phyloP scores from a whole-genome alignment of 2,329 filamentous ascomycete genomes.

The Paraphaeosphaeria minitans region DNA sequence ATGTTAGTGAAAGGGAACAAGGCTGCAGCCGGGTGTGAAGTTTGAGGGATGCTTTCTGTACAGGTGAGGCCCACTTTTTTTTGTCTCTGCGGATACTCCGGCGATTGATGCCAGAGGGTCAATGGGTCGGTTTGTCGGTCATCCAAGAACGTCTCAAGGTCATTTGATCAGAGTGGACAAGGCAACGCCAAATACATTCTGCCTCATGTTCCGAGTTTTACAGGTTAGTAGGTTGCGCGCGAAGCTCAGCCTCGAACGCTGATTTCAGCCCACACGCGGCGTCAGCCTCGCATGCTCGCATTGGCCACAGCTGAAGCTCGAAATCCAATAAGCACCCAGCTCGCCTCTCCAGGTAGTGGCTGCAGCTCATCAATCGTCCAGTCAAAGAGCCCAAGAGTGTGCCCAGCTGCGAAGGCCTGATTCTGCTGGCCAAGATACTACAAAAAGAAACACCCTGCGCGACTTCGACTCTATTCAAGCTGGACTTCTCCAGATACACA shows the following conservation, averaged over 20 bases:
- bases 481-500: conserved; percentile 11
- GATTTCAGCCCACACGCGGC: neutral
- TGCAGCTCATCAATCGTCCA: conserved; percentile 9
- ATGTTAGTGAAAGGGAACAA: conserved; percentile 15
- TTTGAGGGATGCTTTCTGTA: conserved; percentile 27
- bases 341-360: conserved; percentile 7
- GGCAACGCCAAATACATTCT: conserved; percentile 39
- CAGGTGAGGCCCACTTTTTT: conserved; percentile 39
- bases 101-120: conserved; percentile 22
- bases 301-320: neutral
- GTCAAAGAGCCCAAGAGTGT: conserved; percentile 26
- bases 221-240: conserved; percentile 36
- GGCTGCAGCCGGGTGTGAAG: conserved; percentile 21
- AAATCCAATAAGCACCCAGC: conserved; percentile 3
- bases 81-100: conserved; percentile 35
- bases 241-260: conserved; percentile 38
- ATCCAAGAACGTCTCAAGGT: conserved; percentile 29
- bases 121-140: conserved; percentile 27
- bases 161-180: conserved; percentile 35
- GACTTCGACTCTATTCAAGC: neutral
- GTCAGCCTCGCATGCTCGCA: conserved; percentile 1
- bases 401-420: conserved; percentile 11
- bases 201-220: conserved; percentile 44
- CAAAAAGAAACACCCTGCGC: conserved; percentile 39
- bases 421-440: conserved; percentile 15